phyloP scores from a whole-genome alignment of 108 stramenopile species.

The Aurantiochytrium sp. region DNA sequence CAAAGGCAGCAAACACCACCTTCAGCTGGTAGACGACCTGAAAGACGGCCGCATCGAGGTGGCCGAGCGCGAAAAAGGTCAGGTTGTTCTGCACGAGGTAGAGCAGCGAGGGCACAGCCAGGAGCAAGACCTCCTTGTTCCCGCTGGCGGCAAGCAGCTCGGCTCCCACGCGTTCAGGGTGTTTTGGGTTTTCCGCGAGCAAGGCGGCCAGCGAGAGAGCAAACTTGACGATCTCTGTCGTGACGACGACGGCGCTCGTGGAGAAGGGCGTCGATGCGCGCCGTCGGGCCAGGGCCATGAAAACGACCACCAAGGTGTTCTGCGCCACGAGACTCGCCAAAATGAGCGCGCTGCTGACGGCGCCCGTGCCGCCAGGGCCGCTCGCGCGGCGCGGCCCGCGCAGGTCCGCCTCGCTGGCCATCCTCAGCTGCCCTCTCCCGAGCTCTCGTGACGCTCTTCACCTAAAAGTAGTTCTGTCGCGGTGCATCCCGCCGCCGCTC shows the following conservation, averaged over 20 bases:
- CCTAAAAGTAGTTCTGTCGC: no score
- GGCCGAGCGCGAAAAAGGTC: background rate
- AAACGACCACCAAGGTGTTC: background rate
- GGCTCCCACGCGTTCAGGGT: background rate
- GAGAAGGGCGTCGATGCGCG: background rate
- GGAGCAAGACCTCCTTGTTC: background rate
- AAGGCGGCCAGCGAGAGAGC: background rate
- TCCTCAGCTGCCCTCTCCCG: no score
- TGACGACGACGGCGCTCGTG: background rate
- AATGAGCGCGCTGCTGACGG: background rate
- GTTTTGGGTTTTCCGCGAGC: background rate
- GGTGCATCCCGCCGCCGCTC: no score
- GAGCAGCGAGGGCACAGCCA: background rate
- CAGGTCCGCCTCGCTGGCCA: no score
- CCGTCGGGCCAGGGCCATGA: background rate
- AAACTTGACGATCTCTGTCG: background rate
- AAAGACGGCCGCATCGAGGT: background rate
- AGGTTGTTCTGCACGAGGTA: conserved; percentile 8
- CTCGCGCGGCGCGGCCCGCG: no score
- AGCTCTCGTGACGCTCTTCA: no score
- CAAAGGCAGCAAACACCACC: background rate
- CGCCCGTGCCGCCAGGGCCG: no score
- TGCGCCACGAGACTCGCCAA: background rate
- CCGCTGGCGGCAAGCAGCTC: background rate
- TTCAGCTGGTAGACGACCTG: conserved; percentile 9